A percentile compares a stretch with the other conserved stretches of the same genome.
phyloP scores from a whole-genome alignment of 345 rosid genomes.

The sweet orange (Citrus sinensis) region DNA sequence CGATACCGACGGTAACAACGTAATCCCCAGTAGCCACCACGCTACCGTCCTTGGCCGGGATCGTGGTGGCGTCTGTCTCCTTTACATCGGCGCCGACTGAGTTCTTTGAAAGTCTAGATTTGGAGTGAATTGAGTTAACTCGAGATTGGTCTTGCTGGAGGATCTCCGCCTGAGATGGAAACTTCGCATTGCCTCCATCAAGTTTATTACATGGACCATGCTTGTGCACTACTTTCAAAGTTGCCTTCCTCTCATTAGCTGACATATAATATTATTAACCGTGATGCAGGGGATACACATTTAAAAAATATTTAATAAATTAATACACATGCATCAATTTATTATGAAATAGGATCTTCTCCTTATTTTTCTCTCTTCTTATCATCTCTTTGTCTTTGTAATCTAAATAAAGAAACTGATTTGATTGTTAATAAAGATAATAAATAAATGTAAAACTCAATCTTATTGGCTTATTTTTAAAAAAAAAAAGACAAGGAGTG shows the following conservation, averaged over 20 bases:
- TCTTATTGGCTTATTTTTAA: no score
- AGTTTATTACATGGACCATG: constrained; percentile 63
- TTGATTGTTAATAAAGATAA: no score
- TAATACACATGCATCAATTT: not conserved
- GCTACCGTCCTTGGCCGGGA: constrained; percentile 64
- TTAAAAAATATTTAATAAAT: not conserved
- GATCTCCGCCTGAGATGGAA: constrained; percentile 39
- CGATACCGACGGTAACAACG: constrained; percentile 54
- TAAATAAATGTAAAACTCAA: no score
- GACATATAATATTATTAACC: not conserved
- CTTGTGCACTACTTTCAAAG: constrained; percentile 57
- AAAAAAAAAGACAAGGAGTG: no score
- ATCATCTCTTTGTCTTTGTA: no score
- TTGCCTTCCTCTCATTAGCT: constrained; percentile 37
- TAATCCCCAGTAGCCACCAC: constrained; percentile 44
- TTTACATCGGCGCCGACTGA: constrained; percentile 12
- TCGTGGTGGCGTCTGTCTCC: constrained; percentile 22
- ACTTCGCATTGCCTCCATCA: constrained; percentile 6
- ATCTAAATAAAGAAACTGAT: no score
- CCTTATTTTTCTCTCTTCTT: no score
- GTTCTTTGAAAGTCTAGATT: constrained; percentile 20
- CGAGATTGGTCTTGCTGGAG: constrained; percentile 60
- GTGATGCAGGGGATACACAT: not conserved
- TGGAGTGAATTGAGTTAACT: constrained; percentile 57
- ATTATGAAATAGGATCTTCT: no score